Conservation (phyloP, 441 rosid species). For the Erodium moschatum region DNA sequence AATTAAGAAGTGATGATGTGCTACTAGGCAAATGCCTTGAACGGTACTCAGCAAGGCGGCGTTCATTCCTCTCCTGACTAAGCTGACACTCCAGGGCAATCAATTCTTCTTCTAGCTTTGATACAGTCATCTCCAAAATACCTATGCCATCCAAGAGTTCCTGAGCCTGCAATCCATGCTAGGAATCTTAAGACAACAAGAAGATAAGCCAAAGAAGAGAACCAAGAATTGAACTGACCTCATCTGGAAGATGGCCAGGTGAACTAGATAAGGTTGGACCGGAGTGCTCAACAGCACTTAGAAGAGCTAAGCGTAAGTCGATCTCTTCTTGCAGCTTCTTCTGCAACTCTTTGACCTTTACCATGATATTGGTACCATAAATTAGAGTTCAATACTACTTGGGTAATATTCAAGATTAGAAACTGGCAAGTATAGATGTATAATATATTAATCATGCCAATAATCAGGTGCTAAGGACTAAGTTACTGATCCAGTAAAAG, state of each 20-base stretch:
- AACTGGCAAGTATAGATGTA: not conserved
- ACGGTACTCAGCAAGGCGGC: constrained; percentile 55
- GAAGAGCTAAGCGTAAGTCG: constrained; percentile 51
- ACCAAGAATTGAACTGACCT: constrained; percentile 33
- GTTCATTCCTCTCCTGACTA: constrained; percentile 77
- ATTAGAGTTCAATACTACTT: not conserved
- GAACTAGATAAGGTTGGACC: constrained; percentile 41
- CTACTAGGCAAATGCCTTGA: constrained; percentile 38
- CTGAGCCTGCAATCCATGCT: constrained; percentile 43
- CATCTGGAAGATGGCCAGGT: constrained; percentile 55
- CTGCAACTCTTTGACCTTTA: constrained; percentile 65
- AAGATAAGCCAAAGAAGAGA: constrained; percentile 15
- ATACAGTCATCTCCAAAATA: constrained; percentile 54
- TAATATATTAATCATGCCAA: not conserved
- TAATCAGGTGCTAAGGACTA: not conserved
- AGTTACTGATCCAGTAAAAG: not conserved
- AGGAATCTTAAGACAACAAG: constrained; percentile 17
- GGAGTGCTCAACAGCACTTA: constrained; percentile 57
- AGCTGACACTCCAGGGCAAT: constrained; percentile 58
- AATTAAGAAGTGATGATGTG: constrained; percentile 25
- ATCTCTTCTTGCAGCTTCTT: constrained; percentile 68
- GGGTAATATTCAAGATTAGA: constrained; percentile 4
- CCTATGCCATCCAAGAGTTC: constrained; percentile 74
- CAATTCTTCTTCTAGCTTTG: constrained; percentile 77
- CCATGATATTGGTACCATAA: constrained; percentile 7